Conservation (phyloP, 2,329 filamentous ascomycete species). For the Aspergillus ochraceus region DNA sequence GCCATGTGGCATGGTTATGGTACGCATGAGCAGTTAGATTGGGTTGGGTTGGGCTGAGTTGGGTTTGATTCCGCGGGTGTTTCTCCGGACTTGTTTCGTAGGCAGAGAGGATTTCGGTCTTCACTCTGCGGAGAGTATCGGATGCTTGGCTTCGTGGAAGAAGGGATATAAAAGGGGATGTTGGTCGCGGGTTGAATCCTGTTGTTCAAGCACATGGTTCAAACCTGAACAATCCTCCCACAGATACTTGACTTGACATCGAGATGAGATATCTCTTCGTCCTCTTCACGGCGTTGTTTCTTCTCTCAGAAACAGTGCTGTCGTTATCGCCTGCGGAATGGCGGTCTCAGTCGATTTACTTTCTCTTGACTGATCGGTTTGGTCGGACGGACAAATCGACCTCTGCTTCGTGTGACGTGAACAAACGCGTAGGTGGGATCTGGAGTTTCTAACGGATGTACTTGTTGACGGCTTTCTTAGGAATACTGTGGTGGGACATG, state of each 20-base stretch:
- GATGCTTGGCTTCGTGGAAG: not conserved
- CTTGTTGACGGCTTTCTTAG: slow-evolving; percentile 6
- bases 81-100: not conserved
- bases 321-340: slow-evolving; percentile 31
- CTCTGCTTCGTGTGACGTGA: slow-evolving; percentile 31
- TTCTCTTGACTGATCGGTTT: slow-evolving; percentile 48
- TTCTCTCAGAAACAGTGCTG: not conserved
- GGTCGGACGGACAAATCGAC: slow-evolving; percentile 41
- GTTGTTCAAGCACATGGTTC: not conserved
- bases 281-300: not conserved
- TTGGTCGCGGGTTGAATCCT: not conserved
- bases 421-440: slow-evolving; percentile 18
- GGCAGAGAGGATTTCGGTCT: not conserved
- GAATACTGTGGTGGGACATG: slow-evolving; percentile 52
- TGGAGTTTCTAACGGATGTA: not conserved
- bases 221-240: not conserved
- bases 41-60: too few relatives aligned
- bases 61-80: not conserved
- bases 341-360: slow-evolving; percentile 47
- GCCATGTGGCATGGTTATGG: not conserved
- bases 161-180: not conserved
- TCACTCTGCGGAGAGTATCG: not conserved
- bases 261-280: not conserved
- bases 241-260: not conserved
- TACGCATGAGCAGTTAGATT: not conserved